Conservation (phyloP, 768 basidiomycete species). For the Cantharellus cinnabarinus region DNA sequence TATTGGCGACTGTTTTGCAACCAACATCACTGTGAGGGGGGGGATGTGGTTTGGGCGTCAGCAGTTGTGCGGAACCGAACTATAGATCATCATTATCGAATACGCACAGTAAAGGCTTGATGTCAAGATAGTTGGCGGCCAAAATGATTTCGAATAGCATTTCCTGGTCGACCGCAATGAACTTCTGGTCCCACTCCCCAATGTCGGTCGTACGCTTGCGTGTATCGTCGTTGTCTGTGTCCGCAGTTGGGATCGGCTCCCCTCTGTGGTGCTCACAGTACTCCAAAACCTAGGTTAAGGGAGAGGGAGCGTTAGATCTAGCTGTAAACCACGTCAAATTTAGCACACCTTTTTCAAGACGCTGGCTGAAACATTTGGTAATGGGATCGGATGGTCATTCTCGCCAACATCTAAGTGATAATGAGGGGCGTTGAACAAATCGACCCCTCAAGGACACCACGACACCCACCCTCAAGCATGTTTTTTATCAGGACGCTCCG, state of each 20-base stretch:
- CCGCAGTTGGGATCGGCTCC: slow-evolving; percentile 80
- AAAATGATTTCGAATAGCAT: slow-evolving; percentile 99
- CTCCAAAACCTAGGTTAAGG: slow-evolving; percentile 57
- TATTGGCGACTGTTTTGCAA: slow-evolving; percentile 98
- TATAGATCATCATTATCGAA: neutral
- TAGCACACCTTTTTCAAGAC: slow-evolving; percentile 72
- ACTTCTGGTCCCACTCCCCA: slow-evolving; percentile 98
- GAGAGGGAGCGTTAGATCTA: neutral
- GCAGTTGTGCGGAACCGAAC: neutral
- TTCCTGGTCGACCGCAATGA: slow-evolving; percentile 96
- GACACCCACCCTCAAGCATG: slow-evolving; percentile 84
- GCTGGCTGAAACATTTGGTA: slow-evolving; percentile 83
- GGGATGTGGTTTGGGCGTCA: too few species aligned
- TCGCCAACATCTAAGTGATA: slow-evolving; percentile 63
- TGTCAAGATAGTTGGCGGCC: slow-evolving; percentile 98
- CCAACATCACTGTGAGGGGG: slow-evolving; percentile 56
- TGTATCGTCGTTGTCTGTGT: slow-evolving; percentile 74
- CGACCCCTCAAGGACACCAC: neutral
- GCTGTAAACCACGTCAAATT: neutral
- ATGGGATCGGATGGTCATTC: slow-evolving; percentile 80
- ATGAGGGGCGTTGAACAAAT: neutral
- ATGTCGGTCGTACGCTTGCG: slow-evolving; percentile 98
- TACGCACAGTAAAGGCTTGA: slow-evolving; percentile 86
- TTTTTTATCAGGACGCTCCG: slow-evolving; percentile 95
- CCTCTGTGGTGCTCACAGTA: slow-evolving; percentile 98